Evolutionary conservation across 441 rosid genomes (phyloP), one percentile per base, ranked within the genome.

Genomic region (Sinapis alba): DNA sequence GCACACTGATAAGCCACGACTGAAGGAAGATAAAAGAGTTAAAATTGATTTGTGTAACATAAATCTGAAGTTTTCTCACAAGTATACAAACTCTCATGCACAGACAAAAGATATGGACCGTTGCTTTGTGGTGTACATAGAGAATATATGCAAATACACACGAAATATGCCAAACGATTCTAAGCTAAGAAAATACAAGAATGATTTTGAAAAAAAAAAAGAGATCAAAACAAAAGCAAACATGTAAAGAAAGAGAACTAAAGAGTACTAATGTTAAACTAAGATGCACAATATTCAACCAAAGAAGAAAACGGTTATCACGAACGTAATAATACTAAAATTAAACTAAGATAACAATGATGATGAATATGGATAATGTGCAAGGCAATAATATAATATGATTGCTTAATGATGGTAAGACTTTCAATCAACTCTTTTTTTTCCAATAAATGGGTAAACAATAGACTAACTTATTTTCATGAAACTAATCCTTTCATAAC

Each of bases 11-110:
- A 6, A 26, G 30, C 0, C 23, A 27, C 15, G 11, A 20, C 60
- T 12, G 8, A 57, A 57, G 5, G 28, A 51, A 51, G 12, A 18
- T 3, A 8, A 26, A 13, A 11, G 18, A 8, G 47, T 43, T n/a
- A 27, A 73, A 65, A 73, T 72, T 27, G 57, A 64, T 13, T 34
- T 67, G 54, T 59, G 9, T 67, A 60, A 26, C 69, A 32, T 60
- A 68, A 69, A 34, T 47, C 19, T 51, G 45, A 75, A 38, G 23
- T 50, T 7, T 30, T 61, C 62, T 60, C 63, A 50, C 12, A 34
- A 7, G 70, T 36, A 62, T 76, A 69, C 65, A 75, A 23, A 62
- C 34, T 69, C 69, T 70, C 15, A 21, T 28, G 66, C 80, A 65
- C 64, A 65, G 45, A 64, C 65, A 77, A 71, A 65, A 65, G 71